Conservation (phyloP, 768 basidiomycete species). For the Mycena vitilis region DNA sequence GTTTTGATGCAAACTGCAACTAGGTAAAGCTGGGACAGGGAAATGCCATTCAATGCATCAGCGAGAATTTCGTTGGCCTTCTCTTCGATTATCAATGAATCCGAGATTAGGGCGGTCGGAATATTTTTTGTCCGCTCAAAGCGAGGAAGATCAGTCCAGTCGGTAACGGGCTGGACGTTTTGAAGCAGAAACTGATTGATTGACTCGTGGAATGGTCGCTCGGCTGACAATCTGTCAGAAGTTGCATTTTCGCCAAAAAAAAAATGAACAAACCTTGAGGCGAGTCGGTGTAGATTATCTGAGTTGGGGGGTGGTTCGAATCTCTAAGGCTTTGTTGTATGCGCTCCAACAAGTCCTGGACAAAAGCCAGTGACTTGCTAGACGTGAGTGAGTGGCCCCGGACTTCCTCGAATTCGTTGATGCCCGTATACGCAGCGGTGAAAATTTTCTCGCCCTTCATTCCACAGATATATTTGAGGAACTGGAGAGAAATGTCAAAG, state of each 20-base stretch:
- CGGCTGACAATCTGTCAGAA: neutral
- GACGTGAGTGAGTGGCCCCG: neutral
- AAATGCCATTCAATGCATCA: neutral
- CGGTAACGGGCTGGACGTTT: conserved; percentile 1
- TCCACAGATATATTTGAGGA: conserved; percentile 18
- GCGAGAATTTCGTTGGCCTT: neutral
- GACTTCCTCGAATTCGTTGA: conserved; percentile 20
- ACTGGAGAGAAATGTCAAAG: neutral
- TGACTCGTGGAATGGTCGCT: conserved; percentile 13
- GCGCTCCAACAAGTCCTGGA: neutral
- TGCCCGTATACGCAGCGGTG: neutral
- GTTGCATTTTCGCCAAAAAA: no score
- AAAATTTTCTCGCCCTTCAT: conserved; percentile 24
- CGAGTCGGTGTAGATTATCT: conserved; percentile 15
- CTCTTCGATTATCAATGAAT: neutral
- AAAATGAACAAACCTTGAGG: conserved; percentile 11
- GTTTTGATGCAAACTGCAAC: conserved; percentile 5
- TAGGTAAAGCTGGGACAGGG: conserved; percentile 16
- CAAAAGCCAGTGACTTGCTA: neutral
- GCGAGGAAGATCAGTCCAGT: conserved; percentile 4
- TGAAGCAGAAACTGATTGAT: no score
- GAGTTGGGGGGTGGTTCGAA: neutral
- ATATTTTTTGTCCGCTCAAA: neutral
- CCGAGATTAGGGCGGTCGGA: neutral
- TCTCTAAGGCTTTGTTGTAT: conserved; percentile 3